These are phyloP conservation scores for Apiospora saccharicola DNA, from an alignment of 2,329 filamentous ascomycete genomes.

Conservation along the genomic window DNA sequence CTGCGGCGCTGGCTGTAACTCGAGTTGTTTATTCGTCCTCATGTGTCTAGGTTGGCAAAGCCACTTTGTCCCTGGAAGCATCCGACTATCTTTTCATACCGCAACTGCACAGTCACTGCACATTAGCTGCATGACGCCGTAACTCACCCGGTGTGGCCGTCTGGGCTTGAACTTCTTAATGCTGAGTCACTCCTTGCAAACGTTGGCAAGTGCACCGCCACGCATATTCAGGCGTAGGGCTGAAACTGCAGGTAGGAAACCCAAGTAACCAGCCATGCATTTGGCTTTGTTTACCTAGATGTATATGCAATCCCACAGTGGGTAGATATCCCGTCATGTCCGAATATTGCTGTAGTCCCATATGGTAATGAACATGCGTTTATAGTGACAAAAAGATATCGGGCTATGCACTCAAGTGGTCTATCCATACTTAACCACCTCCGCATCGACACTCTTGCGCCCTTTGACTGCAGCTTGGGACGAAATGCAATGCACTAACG, in stretches of 20 bases:
- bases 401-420: background rate
- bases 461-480: no score
- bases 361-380: background rate
- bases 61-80: background rate
- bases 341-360: background rate
- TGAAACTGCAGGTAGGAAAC: background rate
- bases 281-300: background rate
- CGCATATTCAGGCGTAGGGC: background rate
- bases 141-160: background rate
- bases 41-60: background rate
- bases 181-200: background rate
- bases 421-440: background rate
- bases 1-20: background rate
- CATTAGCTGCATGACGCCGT: background rate
- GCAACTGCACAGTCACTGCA: background rate
- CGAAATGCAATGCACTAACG: no score
- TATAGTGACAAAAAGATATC: background rate
- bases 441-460: background rate
- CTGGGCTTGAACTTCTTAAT: background rate
- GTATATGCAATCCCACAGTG: background rate
- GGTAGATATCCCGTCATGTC: background rate
- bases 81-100: background rate
- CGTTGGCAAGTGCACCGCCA: background rate
- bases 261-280: background rate
- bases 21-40: background rate